Percentiles rank a stretch among this genome's conserved stretches.
Conservation (phyloP, 352 stramenopile species). For the Peronospora farinosa region DNA sequence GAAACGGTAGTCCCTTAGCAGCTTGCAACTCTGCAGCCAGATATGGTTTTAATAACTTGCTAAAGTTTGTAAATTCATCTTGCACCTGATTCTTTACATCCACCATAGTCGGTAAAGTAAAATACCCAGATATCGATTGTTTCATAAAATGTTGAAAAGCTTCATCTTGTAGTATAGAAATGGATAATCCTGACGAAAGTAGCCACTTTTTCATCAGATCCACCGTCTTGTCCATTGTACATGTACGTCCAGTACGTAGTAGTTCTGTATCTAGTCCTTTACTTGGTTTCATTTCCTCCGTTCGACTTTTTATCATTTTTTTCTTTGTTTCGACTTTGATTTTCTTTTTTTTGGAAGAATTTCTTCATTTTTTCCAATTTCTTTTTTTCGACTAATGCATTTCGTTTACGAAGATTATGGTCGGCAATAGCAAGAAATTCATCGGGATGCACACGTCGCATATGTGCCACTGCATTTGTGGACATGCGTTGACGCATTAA, state of each 20-base stretch:
- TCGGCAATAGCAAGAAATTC: conserved; percentile 20
- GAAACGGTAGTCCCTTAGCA: conserved; percentile 22
- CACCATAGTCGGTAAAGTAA: conserved; percentile 4
- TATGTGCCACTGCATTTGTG: conserved; percentile 32
- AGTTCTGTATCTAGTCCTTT: neutral
- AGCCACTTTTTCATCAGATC: conserved; percentile 30
- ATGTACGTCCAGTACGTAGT: conserved; percentile 4
- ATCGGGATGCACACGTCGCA: conserved; percentile 28
- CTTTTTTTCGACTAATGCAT: conserved; percentile 3
- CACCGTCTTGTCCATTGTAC: conserved; percentile 4
- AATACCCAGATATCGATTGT: neutral
- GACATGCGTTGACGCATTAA: conserved; percentile 39
- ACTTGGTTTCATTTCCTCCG: neutral
- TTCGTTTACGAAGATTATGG: conserved; percentile 20
- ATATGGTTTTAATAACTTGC: conserved; percentile 15
- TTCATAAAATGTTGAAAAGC: conserved; percentile 20
- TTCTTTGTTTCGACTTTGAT: conserved; percentile 3
- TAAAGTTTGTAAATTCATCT: conserved; percentile 26
- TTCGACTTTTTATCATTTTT: neutral
- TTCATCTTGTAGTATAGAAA: conserved; percentile 16
- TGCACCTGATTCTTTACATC: conserved; percentile 16
- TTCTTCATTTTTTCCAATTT: conserved; percentile 4
- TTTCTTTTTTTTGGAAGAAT: conserved; percentile 12
- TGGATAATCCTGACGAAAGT: conserved; percentile 20
- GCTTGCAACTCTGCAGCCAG: conserved; percentile 16